Evolutionary conservation across 1,139 yeast species (phyloP).

Genomic region (Nakaseomyces sp.): DNA sequence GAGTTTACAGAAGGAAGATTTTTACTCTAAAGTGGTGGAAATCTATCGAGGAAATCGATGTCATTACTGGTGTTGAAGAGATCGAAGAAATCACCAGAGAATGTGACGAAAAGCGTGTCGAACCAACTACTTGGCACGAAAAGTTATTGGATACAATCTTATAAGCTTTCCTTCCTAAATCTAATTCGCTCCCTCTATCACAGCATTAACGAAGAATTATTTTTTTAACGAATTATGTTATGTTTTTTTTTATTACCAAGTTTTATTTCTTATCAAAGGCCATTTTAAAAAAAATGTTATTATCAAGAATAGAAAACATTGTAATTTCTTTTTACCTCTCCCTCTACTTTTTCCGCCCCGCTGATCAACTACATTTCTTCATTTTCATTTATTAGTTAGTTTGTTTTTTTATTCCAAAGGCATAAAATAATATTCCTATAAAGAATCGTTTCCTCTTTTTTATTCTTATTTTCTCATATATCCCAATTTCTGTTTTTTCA

Average conservation of each 20-base stretch:
- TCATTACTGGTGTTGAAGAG: constrained; percentile 24
- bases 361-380: no score
- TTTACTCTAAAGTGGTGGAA: constrained; percentile 16
- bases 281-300: neutral
- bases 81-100: constrained; percentile 23
- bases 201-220: neutral
- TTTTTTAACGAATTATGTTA: neutral
- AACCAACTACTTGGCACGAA: constrained; percentile 17
- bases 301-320: neutral
- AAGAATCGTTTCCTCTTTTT: no score
- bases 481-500: no score
- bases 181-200: neutral
- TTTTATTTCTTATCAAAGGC: no score
- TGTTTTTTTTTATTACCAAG: neutral
- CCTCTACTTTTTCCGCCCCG: no score
- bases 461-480: no score
- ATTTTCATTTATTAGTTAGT: no score
- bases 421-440: no score
- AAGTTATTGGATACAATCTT: constrained; percentile 23
- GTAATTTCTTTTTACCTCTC: no score
- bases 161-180: no score
- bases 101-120: constrained; percentile 19
- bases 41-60: constrained; percentile 26
- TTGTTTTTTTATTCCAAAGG: no score
- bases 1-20: constrained; percentile 14